These are phyloP conservation scores for Phanerodontia chrysosporium DNA, from an alignment of 768 basidiomycete species.

Conservation along the genomic window DNA sequence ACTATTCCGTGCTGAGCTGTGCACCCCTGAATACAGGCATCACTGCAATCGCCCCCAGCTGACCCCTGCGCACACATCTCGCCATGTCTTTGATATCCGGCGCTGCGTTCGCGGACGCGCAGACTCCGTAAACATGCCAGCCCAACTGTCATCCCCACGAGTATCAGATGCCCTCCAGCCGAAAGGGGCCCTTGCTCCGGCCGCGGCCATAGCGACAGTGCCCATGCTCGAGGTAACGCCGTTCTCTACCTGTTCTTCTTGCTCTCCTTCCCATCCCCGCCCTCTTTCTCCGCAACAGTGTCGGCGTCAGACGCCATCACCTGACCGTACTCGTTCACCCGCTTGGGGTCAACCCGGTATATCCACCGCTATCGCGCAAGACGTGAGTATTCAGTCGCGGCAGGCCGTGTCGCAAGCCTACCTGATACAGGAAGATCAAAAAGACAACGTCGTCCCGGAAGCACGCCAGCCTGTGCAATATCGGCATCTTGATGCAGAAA, in stretches of 20 bases:
- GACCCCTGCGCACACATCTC: not conserved
- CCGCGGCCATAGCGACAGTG: slow-evolving; percentile 5
- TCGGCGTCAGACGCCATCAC: slow-evolving; percentile 52
- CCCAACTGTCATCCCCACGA: not conserved
- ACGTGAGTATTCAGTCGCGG: slow-evolving; percentile 15
- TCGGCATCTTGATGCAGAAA: slow-evolving; percentile 96
- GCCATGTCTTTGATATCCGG: not conserved
- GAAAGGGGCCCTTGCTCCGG: slow-evolving; percentile 8
- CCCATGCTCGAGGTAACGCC: slow-evolving; percentile 8
- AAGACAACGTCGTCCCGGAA: slow-evolving; percentile 92
- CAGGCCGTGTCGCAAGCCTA: slow-evolving; percentile 29
- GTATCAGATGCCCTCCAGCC: not conserved
- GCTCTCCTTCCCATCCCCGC: slow-evolving; percentile 25
- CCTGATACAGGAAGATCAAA: slow-evolving; percentile 90
- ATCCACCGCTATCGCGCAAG: slow-evolving; percentile 74
- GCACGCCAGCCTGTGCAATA: slow-evolving; percentile 85
- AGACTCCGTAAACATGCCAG: not conserved
- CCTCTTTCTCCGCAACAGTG: slow-evolving; percentile 30
- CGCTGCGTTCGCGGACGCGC: not conserved
- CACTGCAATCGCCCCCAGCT: not conserved
- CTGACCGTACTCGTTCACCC: slow-evolving; percentile 96
- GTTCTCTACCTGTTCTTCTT: slow-evolving; percentile 33
- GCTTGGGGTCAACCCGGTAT: slow-evolving; percentile 91
- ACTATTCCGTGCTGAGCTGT: not conserved
- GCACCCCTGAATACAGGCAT: not conserved